Conservation (phyloP, 768 basidiomycete genomes). For the Hortiboletus flavorubellus region DNA sequence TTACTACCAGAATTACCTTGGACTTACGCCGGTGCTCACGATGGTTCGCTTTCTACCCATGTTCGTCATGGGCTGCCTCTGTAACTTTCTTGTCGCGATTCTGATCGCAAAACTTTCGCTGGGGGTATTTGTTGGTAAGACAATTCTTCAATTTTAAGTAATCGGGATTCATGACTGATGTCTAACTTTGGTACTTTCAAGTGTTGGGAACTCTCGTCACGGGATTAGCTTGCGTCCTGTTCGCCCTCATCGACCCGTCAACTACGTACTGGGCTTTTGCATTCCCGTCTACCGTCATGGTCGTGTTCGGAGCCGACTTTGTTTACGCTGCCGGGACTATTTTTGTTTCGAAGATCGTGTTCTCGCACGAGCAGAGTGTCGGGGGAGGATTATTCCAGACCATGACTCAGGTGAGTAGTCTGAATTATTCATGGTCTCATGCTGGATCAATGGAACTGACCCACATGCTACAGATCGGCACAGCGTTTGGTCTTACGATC, state of each 20-base stretch:
- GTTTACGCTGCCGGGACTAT: slow-evolving; percentile 70
- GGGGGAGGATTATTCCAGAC: slow-evolving; percentile 78
- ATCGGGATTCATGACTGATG: neutral
- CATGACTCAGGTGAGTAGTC: slow-evolving; percentile 58
- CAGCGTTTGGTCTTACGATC: slow-evolving; percentile 66
- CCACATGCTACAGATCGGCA: slow-evolving; percentile 48
- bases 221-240: slow-evolving; percentile 54
- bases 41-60: slow-evolving; percentile 71
- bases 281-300: slow-evolving; percentile 62
- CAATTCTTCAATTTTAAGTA: no score
- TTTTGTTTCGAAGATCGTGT: slow-evolving; percentile 65
- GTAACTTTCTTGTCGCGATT: slow-evolving; percentile 63
- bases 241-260: slow-evolving; percentile 59
- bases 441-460: neutral
- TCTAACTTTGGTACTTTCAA: slow-evolving; percentile 16
- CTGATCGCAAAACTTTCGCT: slow-evolving; percentile 54
- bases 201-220: slow-evolving; percentile 59
- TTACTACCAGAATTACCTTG: slow-evolving; percentile 67
- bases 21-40: slow-evolving; percentile 52
- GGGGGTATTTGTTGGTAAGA: slow-evolving; percentile 53
- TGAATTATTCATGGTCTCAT: neutral
- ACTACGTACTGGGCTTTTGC: slow-evolving; percentile 71
- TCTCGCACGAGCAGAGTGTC: slow-evolving; percentile 70
- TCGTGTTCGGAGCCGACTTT: slow-evolving; percentile 77
- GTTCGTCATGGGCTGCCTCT: slow-evolving; percentile 59